Percentiles rank a stretch among this genome's conserved stretches.
Evolutionary conservation across 306 rosid species (phyloP).

Genomic region (Gastrolobium bilobum): DNA sequence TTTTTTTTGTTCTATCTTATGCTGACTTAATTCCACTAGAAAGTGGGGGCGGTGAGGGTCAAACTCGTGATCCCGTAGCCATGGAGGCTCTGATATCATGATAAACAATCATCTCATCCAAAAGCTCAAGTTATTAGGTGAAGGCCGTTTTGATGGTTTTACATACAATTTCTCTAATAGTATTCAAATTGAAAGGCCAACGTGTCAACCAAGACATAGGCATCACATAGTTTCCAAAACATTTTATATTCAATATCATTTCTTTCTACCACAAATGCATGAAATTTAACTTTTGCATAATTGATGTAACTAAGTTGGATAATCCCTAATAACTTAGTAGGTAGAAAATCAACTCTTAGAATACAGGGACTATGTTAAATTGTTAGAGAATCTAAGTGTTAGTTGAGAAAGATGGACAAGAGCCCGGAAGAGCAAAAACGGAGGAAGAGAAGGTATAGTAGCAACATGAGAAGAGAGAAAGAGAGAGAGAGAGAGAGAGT

Average conservation of each 20-base stretch:
- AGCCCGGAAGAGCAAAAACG: background rate
- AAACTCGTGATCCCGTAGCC: no score
- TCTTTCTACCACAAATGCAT: background rate
- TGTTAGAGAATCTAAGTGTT: background rate
- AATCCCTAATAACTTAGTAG: background rate
- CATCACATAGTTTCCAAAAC: background rate
- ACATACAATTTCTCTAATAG: no score
- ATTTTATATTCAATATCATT: slow-evolving; percentile 32
- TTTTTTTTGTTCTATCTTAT: no score
- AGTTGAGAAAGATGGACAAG: slow-evolving; percentile 13
- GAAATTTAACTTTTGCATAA: slow-evolving; percentile 1
- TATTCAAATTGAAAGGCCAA: slow-evolving; percentile 40
- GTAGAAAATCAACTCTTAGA: slow-evolving; percentile 19
- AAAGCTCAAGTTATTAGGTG: no score
- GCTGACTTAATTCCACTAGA: no score
- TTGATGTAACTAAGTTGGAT: slow-evolving; percentile 4
- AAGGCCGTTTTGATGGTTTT: no score
- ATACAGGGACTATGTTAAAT: background rate
- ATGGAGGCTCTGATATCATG: no score
- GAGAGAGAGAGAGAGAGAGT: background rate
- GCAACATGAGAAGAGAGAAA: background rate
- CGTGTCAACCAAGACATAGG: background rate
- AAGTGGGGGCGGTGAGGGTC: no score
- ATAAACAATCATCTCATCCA: no score
- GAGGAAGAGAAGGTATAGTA: background rate